Evolutionary conservation across 805 yeast genomes (phyloP), one percentile per base, ranked within the genome.

Genomic region (Hanseniaspora clermontiae): DNA sequence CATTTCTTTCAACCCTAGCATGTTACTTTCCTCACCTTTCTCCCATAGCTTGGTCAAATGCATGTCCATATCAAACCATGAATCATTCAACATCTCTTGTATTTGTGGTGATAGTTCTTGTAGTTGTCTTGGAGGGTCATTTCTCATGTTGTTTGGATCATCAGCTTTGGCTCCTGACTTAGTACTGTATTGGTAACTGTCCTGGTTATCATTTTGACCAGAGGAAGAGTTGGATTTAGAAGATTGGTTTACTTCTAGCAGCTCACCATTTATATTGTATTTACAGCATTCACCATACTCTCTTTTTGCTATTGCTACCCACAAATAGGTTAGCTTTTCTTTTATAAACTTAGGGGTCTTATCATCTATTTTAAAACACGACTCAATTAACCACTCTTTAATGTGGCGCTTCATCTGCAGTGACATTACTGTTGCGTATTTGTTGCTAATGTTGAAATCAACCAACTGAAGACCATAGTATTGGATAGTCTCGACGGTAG

Each of bases 231-330:
- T 38, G 36, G 47, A 46, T 36, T 29, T 48, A 31, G 50, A 39
- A 45, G 38, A 56, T 53, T 27, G 57, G 17, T 38, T 55, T 15
- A 37, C 48, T 19, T 46, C 49, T 32, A 48, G 31, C 12, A 46
- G 52, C 24, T 56, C 58, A 15, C 58, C 58, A 11, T 45, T 39
- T 8, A 50, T 37, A 36, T 50, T 46, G n/a, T 40, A 56, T 58
- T 68, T 74, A n/a, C 85, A 69, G 59, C 78, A 81, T 40, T 79
- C 74, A 17, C 97, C 96, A 98, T 98, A 93, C 34, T 82, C 77
- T 57, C 95, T 76, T 65, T 93, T 93, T 11, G 96, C 95, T 8
- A 93, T 74, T 43, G 86, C 83, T 0, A 87, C 96, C 97, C 97
- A 90, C 29, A 93, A 70, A 60, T 80, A 84, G 14, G 97, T 95